phyloP scores from a whole-genome alignment of 495 filamentous ascomycete species.

The Annulohypoxylon bovei region DNA sequence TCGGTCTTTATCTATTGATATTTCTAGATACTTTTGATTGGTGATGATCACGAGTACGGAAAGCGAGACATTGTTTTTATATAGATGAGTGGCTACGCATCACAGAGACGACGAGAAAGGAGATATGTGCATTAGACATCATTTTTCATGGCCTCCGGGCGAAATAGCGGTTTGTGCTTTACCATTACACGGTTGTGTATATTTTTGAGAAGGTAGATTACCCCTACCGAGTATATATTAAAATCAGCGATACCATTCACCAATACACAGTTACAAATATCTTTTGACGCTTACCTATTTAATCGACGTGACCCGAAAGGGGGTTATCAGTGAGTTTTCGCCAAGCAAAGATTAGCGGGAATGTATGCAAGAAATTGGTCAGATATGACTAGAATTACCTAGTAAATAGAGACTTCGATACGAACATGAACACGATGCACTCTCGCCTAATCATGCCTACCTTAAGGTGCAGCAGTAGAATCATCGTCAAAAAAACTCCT shows the following conservation, averaged over 20 bases:
- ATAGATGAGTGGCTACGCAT: conserved; percentile 28
- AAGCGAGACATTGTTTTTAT: conserved; percentile 4
- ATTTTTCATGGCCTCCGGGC: background rate
- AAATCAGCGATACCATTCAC: conserved; percentile 7
- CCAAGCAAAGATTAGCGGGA: background rate
- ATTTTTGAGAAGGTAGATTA: conserved; percentile 25
- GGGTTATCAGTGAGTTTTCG: background rate
- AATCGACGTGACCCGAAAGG: too few species aligned
- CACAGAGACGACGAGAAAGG: conserved; percentile 15
- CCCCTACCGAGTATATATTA: conserved; percentile 32
- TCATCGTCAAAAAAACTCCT: background rate
- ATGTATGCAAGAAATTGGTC: background rate
- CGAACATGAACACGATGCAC: background rate
- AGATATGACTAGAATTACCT: background rate
- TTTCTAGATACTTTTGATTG: conserved; percentile 5
- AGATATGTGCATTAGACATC: conserved; percentile 4
- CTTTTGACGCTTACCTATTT: background rate
- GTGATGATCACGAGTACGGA: conserved; percentile 11
- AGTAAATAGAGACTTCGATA: background rate
- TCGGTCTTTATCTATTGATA: conserved; percentile 12
- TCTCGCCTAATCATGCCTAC: background rate
- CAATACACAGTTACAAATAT: background rate
- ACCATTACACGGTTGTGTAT: conserved; percentile 25
- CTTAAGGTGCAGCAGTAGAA: background rate
- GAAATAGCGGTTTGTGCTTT: background rate